Conservation (phyloP, 352 stramenopile species). For the Phytophthora macrochlamydospora region DNA sequence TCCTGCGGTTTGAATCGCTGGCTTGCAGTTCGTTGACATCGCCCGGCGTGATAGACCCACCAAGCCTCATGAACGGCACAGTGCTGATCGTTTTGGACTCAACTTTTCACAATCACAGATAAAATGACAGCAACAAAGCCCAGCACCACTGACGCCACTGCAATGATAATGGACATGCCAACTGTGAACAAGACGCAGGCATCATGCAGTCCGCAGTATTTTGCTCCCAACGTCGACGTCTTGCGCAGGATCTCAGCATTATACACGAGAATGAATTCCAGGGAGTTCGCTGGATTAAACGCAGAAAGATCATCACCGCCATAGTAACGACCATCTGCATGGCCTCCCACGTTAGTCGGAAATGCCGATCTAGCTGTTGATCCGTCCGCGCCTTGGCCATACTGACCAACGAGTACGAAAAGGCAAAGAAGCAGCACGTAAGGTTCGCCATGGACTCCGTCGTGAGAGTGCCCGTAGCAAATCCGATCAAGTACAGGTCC, state of each 20-base stretch:
- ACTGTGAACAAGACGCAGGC: slow-evolving; percentile 14
- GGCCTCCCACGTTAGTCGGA: too few species aligned
- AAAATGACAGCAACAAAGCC: slow-evolving; percentile 1
- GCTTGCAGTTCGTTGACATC: neutral
- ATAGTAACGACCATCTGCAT: too few species aligned
- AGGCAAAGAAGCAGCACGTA: slow-evolving; percentile 25
- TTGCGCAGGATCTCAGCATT: slow-evolving; percentile 5
- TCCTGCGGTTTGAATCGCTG: neutral
- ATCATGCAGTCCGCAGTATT: slow-evolving; percentile 13
- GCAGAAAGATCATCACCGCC: too few species aligned
- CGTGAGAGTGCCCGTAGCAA: slow-evolving; percentile 23
- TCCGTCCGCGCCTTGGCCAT: neutral
- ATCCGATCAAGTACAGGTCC: slow-evolving; percentile 23
- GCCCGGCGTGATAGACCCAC: neutral
- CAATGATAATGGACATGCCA: neutral
- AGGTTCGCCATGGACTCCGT: slow-evolving; percentile 22
- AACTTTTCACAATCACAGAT: slow-evolving; percentile 5
- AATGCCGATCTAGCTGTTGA: too few species aligned
- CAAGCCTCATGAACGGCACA: neutral
- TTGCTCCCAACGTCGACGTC: slow-evolving; percentile 1
- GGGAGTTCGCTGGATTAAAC: neutral
- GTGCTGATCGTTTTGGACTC: neutral
- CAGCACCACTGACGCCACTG: neutral
- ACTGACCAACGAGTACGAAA: slow-evolving; percentile 21
- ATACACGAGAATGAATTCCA: neutral